Conservation (phyloP, 2,329 filamentous ascomycete genomes). For the Xylariales sp. region DNA sequence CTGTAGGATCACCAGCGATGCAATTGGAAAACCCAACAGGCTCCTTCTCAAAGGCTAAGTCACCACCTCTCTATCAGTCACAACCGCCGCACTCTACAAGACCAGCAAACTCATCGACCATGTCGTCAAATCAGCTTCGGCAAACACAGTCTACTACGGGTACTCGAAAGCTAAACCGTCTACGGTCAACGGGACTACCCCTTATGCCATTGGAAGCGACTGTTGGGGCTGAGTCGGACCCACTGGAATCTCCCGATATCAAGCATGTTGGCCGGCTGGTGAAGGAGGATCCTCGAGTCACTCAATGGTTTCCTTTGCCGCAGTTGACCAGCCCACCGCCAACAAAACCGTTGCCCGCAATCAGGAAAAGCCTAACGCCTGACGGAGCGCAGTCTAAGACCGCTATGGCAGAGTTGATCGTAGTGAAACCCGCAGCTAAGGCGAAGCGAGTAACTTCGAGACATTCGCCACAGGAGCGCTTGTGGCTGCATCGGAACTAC, state of each 20-base stretch:
- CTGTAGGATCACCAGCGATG: background rate
- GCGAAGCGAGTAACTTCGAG: constrained; percentile 9
- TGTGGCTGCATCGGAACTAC: constrained; percentile 24
- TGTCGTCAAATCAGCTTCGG: constrained; percentile 11
- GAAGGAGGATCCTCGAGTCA: constrained; percentile 5
- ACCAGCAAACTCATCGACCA: background rate
- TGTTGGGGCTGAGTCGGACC: constrained; percentile 1
- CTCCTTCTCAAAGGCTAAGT: constrained; percentile 1
- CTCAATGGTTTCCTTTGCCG: constrained; percentile 11
- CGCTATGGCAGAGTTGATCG: background rate
- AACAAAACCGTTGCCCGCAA: constrained; percentile 15
- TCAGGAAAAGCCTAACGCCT: constrained; percentile 4
- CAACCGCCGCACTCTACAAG: background rate
- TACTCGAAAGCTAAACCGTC: constrained; percentile 8
- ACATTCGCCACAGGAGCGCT: constrained; percentile 18
- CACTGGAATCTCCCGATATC: background rate
- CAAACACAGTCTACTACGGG: constrained; percentile 20
- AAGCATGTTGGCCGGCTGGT: constrained; percentile 8
- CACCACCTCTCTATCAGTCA: too few relatives aligned
- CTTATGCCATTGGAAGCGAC: constrained; percentile 4
- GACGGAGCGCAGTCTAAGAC: background rate
- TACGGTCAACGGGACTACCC: constrained; percentile 13
- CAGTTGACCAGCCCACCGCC: constrained; percentile 17
- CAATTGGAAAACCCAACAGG: constrained; percentile 1
- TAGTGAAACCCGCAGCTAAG: background rate